Evolutionary conservation across 345 rosid genomes (phyloP).

Genomic region (Brassica carinata): DNA sequence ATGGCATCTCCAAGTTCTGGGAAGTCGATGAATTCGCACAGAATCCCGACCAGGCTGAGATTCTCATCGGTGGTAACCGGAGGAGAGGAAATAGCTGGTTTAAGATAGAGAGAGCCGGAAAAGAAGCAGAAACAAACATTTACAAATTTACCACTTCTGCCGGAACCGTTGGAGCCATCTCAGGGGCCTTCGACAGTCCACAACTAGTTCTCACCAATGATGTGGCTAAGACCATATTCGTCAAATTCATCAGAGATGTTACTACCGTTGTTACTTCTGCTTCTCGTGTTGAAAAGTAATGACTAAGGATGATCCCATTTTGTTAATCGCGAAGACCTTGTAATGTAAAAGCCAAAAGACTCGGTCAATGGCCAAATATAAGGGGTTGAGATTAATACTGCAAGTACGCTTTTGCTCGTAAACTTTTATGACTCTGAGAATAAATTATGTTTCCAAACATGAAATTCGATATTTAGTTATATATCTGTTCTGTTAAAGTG

Average conservation of each 20-base stretch:
- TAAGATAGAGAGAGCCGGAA: not conserved
- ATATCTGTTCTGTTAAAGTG: no score
- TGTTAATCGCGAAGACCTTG: not conserved
- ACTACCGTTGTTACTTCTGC: not conserved
- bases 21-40: not conserved
- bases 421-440: no score
- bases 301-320: slow-evolving; percentile 1
- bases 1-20: slow-evolving; percentile 16
- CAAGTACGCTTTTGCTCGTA: no score
- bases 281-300: slow-evolving; percentile 13
- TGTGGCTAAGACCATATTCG: not conserved
- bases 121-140: not conserved
- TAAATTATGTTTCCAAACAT: no score
- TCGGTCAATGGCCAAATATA: no score
- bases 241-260: not conserved
- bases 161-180: slow-evolving; percentile 3
- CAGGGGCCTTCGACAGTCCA: not conserved
- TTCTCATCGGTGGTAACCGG: not conserved
- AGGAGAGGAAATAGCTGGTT: not conserved
- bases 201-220: slow-evolving; percentile 11
- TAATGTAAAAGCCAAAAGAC: no score
- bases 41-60: not conserved
- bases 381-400: no score
- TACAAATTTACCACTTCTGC: not conserved
- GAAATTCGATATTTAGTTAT: no score